These are phyloP conservation scores for Draba incana DNA, from an alignment of 345 rosid genomes.

Conservation along the genomic window DNA sequence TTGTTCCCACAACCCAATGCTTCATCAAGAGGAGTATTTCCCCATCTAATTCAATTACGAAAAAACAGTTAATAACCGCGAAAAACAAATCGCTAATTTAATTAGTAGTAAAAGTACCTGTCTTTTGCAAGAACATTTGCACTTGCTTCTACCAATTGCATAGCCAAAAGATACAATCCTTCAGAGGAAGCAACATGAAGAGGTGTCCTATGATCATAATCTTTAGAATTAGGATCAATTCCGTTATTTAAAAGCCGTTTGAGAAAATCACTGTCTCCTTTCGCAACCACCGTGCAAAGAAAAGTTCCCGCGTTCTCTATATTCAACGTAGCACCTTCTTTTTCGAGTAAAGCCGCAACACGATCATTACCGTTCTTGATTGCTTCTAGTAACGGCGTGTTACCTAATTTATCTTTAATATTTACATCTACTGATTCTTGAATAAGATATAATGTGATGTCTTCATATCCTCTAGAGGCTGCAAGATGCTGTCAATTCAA, in stretches of 20 bases:
- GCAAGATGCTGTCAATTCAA: slow-evolving; percentile 68
- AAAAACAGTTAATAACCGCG: slow-evolving; percentile 16
- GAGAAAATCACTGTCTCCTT: slow-evolving; percentile 57
- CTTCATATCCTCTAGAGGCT: slow-evolving; percentile 74
- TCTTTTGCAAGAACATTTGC: slow-evolving; percentile 74
- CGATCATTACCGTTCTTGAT: slow-evolving; percentile 68
- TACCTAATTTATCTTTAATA: slow-evolving; percentile 64
- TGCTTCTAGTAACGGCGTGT: slow-evolving; percentile 81
- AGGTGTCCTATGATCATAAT: slow-evolving; percentile 74
- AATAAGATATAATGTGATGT: slow-evolving; percentile 62
- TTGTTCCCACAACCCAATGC: slow-evolving; percentile 57
- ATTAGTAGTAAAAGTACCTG: slow-evolving; percentile 47
- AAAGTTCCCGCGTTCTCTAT: slow-evolving; percentile 69
- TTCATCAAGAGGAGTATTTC: slow-evolving; percentile 75
- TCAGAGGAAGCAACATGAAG: slow-evolving; percentile 86
- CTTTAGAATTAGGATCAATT: slow-evolving; percentile 68
- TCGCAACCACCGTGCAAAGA: slow-evolving; percentile 64
- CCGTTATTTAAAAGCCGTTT: slow-evolving; percentile 63
- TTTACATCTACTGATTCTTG: slow-evolving; percentile 59
- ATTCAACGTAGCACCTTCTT: slow-evolving; percentile 60
- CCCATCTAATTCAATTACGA: slow-evolving; percentile 64
- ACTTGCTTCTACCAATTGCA: slow-evolving; percentile 63
- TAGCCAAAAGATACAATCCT: slow-evolving; percentile 53
- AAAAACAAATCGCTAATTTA: background rate
- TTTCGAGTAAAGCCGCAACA: slow-evolving; percentile 58